These are phyloP conservation scores for Elsinoe australis DNA, from an alignment of 2,329 filamentous ascomycete genomes.

Conservation along the genomic window DNA sequence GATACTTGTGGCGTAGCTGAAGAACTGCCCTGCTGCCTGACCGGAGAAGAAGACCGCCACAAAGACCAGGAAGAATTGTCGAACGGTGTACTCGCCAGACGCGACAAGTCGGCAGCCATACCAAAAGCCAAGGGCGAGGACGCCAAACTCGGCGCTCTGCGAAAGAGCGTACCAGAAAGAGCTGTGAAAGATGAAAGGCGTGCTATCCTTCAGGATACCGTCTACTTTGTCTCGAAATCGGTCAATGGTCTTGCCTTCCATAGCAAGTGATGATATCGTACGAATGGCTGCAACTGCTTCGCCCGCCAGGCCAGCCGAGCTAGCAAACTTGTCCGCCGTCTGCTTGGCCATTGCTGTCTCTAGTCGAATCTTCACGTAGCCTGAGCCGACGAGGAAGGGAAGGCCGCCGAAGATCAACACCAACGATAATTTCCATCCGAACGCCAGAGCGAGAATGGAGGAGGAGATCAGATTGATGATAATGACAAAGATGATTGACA, in stretches of 20 bases:
- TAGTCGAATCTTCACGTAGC: slow-evolving; percentile 46
- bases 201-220: slow-evolving; percentile 54
- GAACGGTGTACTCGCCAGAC: slow-evolving; percentile 40
- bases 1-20: slow-evolving; percentile 41
- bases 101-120: slow-evolving; percentile 36
- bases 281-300: slow-evolving; percentile 68
- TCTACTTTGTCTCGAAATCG: slow-evolving; percentile 55
- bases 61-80: slow-evolving; percentile 40
- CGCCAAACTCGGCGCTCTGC: slow-evolving; percentile 57
- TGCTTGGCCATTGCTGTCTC: slow-evolving; percentile 62
- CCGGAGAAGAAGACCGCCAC: slow-evolving; percentile 41
- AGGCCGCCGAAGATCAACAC: slow-evolving; percentile 56
- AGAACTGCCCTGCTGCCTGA: slow-evolving; percentile 40
- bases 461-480: slow-evolving; percentile 59
- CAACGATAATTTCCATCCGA: slow-evolving; percentile 69
- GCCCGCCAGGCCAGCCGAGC: slow-evolving; percentile 66
- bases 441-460: slow-evolving; percentile 59
- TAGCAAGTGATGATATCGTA: slow-evolving; percentile 61
- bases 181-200: slow-evolving; percentile 54
- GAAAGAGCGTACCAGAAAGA: slow-evolving; percentile 58
- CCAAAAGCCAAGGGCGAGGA: slow-evolving; percentile 47
- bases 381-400: slow-evolving; percentile 44
- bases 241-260: slow-evolving; percentile 57
- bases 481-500: slow-evolving; percentile 53
- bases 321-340: slow-evolving; percentile 59